Conservation (phyloP, 257 asterid genomes). For the Salvia splendens region DNA sequence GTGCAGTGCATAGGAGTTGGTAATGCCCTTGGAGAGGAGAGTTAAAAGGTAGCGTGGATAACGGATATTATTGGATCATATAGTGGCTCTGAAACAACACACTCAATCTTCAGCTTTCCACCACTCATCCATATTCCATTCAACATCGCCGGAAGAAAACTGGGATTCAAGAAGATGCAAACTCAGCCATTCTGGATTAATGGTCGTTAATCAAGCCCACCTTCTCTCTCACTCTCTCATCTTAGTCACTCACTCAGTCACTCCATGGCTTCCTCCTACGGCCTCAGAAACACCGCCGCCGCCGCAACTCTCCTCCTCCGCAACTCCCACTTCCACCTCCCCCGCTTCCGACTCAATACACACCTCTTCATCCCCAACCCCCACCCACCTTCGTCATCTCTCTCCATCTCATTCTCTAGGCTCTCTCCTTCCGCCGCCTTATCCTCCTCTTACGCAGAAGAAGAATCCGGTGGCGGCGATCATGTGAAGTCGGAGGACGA, state of each 20-base stretch:
- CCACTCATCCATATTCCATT: constrained; percentile 49
- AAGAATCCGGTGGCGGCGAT: constrained; percentile 44
- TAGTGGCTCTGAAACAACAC: background rate
- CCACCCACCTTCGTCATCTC: too few relatives aligned
- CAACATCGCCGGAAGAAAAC: too few relatives aligned
- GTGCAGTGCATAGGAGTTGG: too few relatives aligned
- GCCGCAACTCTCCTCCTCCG: constrained; percentile 37
- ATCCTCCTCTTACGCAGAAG: constrained; percentile 70
- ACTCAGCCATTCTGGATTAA: constrained; percentile 46
- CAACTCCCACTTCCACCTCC: constrained; percentile 39
- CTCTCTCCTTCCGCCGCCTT: constrained; percentile 54
- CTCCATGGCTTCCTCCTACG: constrained; percentile 55
- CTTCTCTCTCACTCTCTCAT: constrained; percentile 34
- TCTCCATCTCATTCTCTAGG: background rate
- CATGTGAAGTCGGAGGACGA: background rate
- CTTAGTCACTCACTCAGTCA: constrained; percentile 29
- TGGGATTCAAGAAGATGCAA: background rate
- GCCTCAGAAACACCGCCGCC: constrained; percentile 38
- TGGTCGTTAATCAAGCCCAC: constrained; percentile 42
- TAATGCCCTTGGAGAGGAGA: too few relatives aligned
- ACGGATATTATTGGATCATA: background rate
- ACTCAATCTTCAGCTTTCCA: constrained; percentile 33
- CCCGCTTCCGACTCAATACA: constrained; percentile 29
- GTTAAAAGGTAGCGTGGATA: background rate
- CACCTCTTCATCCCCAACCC: too few relatives aligned